Evolutionary conservation across 177 flowering plant genomes (phyloP).

Genomic region (Vitis hybrid): DNA sequence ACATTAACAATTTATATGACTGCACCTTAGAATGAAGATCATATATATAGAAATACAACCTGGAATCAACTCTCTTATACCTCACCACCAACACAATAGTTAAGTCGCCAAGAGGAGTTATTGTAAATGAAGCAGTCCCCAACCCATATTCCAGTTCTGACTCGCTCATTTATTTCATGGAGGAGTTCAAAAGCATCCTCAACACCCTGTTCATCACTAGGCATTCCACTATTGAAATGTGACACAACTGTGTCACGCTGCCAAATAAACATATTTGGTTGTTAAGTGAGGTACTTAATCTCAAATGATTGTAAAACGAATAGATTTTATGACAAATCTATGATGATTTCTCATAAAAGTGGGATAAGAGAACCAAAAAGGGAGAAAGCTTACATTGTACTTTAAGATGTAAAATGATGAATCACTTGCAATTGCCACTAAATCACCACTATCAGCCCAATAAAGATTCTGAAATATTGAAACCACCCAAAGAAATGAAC

Average conservation of each 20-base stretch:
- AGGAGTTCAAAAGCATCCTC: slow-evolving; percentile 98
- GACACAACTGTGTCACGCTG: slow-evolving; percentile 87
- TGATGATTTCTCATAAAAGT: not conserved
- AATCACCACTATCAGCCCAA: slow-evolving; percentile 98
- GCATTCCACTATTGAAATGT: slow-evolving; percentile 74
- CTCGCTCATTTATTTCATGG: slow-evolving; percentile 91
- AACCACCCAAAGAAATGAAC: slow-evolving; percentile 6
- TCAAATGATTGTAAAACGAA: no score
- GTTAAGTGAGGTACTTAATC: no score
- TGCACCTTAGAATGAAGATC: not conserved
- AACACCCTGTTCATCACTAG: slow-evolving; percentile 89
- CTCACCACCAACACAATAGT: slow-evolving; percentile 99
- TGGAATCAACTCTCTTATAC: slow-evolving; percentile 33
- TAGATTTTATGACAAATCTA: not conserved
- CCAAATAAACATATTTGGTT: slow-evolving; percentile 9
- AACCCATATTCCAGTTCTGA: slow-evolving; percentile 95
- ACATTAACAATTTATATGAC: slow-evolving; percentile 7
- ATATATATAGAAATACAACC: not conserved
- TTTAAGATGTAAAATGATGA: slow-evolving; percentile 85
- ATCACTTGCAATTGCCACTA: slow-evolving; percentile 86
- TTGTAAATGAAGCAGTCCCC: slow-evolving; percentile 96
- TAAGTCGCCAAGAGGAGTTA: slow-evolving; percentile 92
- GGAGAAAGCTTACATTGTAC: slow-evolving; percentile 64
- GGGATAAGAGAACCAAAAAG: not conserved
- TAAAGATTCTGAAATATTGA: slow-evolving; percentile 65